Evolutionary conservation across 148 eudicot genomes (phyloP), one percentile per base, ranked within the genome.

Genomic region (Amaranthus hypochondriacus): DNA sequence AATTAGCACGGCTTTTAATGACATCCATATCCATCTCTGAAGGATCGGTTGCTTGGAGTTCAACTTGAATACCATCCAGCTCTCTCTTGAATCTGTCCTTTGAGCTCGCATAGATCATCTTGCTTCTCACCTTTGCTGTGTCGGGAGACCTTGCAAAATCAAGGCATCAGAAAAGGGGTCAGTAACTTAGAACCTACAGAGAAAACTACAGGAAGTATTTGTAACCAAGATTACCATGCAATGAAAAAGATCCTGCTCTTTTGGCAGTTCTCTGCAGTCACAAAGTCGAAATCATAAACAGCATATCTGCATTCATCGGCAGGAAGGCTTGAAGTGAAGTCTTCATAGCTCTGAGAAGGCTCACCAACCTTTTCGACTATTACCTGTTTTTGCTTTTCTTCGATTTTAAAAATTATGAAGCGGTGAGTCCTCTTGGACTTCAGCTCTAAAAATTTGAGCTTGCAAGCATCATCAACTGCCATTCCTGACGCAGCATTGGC

Each of bases 21-120:
- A 92, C 90, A 74, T 92, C 97, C 10, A 92, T 92, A 75, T 84
- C 92, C 83, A 92, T 83, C 85, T 92, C 97, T 12, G 90, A 84
- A 48, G 92, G 92, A 71, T 91, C 97, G 3, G 97, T 91, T n/a
- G 94, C 97, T 72, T 91, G 97, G 51, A 91, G 84, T 82, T 91
- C 97, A 65, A 91, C 86, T 81, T 91, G 97, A 80, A 90, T 90
- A 9, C 95, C 94, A 66, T 28, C 39, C 39, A 28, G 39, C 39
- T 28, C 39, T 28, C 39, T 28, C 39, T 28, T 28, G 39, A 28
- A 28, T 28, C 39, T 28, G 39, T 28, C 39, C 39, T 28, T 28
- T 28, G 39, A 28, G 39, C 39, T 28, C 2, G 95, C 95, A 48
- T 90, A 90, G 43, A 90, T 90, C 95, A 90, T 90, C 69, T 90